Evolutionary conservation across 208 protist genomes (phyloP).

Genomic region (Acanthamoeba polyphaga): DNA sequence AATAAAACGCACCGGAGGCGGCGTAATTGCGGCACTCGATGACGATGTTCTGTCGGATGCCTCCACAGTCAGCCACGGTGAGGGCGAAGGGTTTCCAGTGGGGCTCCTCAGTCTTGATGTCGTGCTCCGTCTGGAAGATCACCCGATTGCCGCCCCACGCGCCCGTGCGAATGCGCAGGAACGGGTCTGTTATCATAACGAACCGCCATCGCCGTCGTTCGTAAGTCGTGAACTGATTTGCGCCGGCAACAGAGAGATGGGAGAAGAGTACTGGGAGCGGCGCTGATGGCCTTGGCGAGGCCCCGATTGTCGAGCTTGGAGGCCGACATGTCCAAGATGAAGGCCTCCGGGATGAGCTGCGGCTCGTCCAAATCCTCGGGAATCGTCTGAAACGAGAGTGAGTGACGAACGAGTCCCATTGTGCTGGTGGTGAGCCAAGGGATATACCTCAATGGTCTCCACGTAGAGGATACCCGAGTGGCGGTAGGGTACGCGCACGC

Average conservation of each 20-base stretch:
- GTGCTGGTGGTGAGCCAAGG: not conserved
- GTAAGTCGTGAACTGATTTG: not conserved
- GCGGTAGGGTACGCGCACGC: constrained; percentile 35
- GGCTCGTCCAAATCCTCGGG: constrained; percentile 20
- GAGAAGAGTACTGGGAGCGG: not conserved
- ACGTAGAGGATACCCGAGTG: constrained; percentile 18
- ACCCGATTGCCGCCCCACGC: constrained; percentile 2
- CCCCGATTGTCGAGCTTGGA: not conserved
- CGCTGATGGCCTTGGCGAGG: constrained; percentile 7
- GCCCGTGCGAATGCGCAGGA: not conserved
- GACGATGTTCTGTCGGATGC: constrained; percentile 13
- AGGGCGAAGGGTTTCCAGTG: constrained; percentile 34
- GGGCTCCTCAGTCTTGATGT: constrained; percentile 47
- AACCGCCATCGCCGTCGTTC: too few species aligned
- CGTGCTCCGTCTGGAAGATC: constrained; percentile 35
- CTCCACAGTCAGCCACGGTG: not conserved
- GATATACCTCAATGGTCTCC: not conserved
- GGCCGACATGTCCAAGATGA: constrained; percentile 21
- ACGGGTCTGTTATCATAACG: not conserved
- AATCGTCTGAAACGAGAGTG: not conserved
- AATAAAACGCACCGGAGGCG: not conserved
- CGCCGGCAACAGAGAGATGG: not conserved
- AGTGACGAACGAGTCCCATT: not conserved
- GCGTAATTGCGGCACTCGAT: not conserved
- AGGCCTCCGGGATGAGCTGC: constrained; percentile 7